A percentile compares a stretch with the other conserved stretches of the same genome.
Conservation (phyloP, 495 filamentous ascomycete genomes). For the Echria macrotheca region DNA sequence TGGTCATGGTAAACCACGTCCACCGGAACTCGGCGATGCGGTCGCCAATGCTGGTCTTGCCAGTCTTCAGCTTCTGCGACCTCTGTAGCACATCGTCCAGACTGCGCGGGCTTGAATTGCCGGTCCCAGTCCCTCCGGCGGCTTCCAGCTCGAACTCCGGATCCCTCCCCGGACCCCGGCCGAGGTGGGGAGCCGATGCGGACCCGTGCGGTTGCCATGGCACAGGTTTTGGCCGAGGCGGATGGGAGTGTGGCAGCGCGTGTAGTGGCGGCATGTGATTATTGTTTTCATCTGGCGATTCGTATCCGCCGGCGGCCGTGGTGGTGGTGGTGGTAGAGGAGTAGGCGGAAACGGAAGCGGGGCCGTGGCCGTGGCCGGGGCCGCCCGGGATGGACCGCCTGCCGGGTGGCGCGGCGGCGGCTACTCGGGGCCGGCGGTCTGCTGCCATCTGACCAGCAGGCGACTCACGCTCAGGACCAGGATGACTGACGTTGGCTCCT, state of each 20-base stretch:
- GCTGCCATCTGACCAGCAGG: neutral
- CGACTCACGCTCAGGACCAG: neutral
- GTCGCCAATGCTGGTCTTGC: constrained; percentile 38
- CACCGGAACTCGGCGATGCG: constrained; percentile 48
- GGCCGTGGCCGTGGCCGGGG: too few relatives aligned
- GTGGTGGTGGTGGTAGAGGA: too few relatives aligned
- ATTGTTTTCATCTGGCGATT: constrained; percentile 15
- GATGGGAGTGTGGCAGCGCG: neutral
- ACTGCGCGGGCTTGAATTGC: constrained; percentile 18
- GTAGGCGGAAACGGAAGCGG: too few relatives aligned
- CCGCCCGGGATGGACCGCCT: too few relatives aligned
- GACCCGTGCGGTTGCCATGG: too few relatives aligned
- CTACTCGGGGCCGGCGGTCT: neutral
- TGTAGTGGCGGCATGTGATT: neutral
- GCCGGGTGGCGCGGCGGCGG: too few relatives aligned
- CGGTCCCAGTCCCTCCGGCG: too few relatives aligned
- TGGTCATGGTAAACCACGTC: constrained; percentile 72
- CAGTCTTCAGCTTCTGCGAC: constrained; percentile 16
- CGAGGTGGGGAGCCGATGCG: too few relatives aligned
- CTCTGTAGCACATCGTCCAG: constrained; percentile 27
- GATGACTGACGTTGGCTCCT: neutral
- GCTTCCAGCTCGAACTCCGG: neutral
- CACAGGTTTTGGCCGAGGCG: too few relatives aligned
- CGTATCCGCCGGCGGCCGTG: neutral
- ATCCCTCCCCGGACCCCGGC: neutral